Percentiles rank a stretch among this genome's conserved stretches.
phyloP scores from a whole-genome alignment of 352 stramenopile genomes.

The Phytopythium helicoides region DNA sequence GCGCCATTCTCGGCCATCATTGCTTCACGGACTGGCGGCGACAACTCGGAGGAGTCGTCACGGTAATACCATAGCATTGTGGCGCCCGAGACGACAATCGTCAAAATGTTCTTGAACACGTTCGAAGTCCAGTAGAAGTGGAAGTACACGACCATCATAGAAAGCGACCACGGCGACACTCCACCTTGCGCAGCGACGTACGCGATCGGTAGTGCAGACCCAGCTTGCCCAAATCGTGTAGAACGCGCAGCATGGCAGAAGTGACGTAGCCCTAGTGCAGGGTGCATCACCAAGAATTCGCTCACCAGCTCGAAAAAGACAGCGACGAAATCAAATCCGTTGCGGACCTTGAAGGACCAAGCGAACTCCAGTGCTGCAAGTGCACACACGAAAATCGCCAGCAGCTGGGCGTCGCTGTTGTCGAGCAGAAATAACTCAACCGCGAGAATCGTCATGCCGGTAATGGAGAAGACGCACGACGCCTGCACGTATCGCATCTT shows the following conservation, averaged over 20 bases:
- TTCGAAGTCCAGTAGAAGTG: conserved; percentile 90
- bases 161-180: conserved; percentile 63
- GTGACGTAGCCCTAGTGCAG: conserved; percentile 58
- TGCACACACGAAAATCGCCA: conserved; percentile 31
- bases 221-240: conserved; percentile 81
- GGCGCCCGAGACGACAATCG: conserved; percentile 70
- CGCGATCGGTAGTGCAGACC: conserved; percentile 75
- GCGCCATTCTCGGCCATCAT: conserved; percentile 39
- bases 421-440: conserved; percentile 55
- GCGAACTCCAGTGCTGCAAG: conserved; percentile 39
- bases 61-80: conserved; percentile 88
- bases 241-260: conserved; percentile 36
- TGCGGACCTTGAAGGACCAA: conserved; percentile 68
- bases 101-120: conserved; percentile 83
- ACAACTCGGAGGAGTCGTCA: conserved; percentile 62
- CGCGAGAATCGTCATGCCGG: conserved; percentile 46
- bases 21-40: conserved; percentile 30
- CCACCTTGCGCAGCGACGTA: conserved; percentile 46
- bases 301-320: conserved; percentile 85
- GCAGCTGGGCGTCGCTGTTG: conserved; percentile 40
- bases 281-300: conserved; percentile 55
- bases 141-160: conserved; percentile 71
- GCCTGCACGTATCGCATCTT: conserved; percentile 73
- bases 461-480: conserved; percentile 64
- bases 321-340: conserved; percentile 75